Base-by-base conservation (phyloP, 805 yeast genomes). In the Suhomyces canberraensis region DNA sequence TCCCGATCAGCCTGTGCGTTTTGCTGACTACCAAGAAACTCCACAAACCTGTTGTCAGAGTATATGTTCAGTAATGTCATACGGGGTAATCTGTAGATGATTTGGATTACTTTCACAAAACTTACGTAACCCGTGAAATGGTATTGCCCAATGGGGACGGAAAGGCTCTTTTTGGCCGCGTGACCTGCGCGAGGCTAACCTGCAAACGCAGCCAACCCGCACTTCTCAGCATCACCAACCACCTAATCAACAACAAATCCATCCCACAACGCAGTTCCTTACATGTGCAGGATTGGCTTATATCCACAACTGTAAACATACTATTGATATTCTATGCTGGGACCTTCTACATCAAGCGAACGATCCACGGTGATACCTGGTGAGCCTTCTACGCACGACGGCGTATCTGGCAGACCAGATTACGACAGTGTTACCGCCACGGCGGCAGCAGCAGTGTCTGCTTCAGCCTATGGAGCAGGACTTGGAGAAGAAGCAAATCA, bases 291-390 rank as follows among this genome's bases (percentile, higher is more conserved):
- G 58, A 53, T 44, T 24, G 47, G 52, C 45, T 50, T 51, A 48
- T 46, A 48, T 42, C 39, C 49, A 33, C 35, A 26, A 25, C 26
- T 19, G 13, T 19, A 15, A 20, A 24, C 20, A 25, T 24, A 18
- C 21, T 15, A 25, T 17, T 30, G 19, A 25, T 30, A 26, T 21
- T 24, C 11, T n/a, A 54, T 52, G 59, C 57, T 53, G 57, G 56
- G 54, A 16, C 60, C 61, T 22, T 57, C 64, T 11, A 57, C 62
- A 17, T 54, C 59, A 18, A 56, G 52, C 40, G 64, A 59, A 40
- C 45, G 64, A 39, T 52, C 47, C 17, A 41, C 47, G 9, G 42
- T 36, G 26, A 41, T 42, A 20, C 45, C 38, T 29, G 35, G 35
- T 15, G 35, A 32, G 4, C 32, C 32, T 29, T 40, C 37, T 37